These are phyloP conservation scores for Choiromyces venosus DNA, from an alignment of 495 filamentous ascomycete species.

Conservation along the genomic window DNA sequence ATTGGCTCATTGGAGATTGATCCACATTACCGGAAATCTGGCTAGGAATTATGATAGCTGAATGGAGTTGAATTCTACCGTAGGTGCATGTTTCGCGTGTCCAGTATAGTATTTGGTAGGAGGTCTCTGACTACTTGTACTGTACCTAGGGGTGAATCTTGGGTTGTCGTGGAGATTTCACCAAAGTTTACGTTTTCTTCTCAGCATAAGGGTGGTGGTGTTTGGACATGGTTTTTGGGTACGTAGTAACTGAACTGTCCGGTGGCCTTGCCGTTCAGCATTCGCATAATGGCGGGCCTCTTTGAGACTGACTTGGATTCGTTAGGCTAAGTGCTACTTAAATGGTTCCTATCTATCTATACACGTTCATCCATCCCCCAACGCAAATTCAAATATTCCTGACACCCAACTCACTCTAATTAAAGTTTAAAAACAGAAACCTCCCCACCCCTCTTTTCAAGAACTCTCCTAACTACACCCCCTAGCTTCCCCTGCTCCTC, in stretches of 20 bases:
- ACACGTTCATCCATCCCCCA: not conserved
- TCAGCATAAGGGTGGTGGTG: no score
- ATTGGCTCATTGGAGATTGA: no score
- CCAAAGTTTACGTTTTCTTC: no score
- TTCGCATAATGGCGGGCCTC: not conserved
- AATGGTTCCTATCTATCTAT: not conserved
- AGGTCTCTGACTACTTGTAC: no score
- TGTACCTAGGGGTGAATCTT: no score
- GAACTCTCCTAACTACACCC: conserved; percentile 51
- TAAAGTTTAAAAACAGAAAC: conserved; percentile 49
- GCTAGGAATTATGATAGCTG: no score
- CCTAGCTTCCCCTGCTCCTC: conserved; percentile 61
- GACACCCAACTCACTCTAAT: not conserved
- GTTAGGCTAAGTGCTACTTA: not conserved
- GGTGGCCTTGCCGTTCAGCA: not conserved
- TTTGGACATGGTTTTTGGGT: not conserved
- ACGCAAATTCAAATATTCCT: not conserved
- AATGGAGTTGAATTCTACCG: no score
- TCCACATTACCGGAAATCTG: no score
- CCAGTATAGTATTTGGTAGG: no score
- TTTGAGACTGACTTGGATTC: not conserved
- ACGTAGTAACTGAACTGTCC: not conserved
- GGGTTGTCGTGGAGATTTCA: no score
- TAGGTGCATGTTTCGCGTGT: no score
- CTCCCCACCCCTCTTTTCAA: conserved; percentile 44